Evolutionary conservation across 208 protist species (phyloP).

Genomic region (Plasmodiophora brassicae): DNA sequence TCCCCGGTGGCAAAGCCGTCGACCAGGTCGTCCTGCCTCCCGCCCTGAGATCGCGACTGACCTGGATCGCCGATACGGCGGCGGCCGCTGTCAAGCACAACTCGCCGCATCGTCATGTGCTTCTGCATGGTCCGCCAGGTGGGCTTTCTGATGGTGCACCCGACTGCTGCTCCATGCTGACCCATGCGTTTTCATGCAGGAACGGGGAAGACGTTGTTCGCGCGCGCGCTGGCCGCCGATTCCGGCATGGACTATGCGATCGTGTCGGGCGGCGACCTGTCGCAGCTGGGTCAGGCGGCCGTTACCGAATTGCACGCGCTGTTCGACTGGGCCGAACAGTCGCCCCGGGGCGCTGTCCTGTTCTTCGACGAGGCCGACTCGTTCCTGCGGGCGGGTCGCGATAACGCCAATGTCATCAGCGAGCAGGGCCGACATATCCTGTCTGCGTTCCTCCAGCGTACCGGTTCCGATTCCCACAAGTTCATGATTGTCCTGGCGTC

Average conservation of each 20-base stretch:
- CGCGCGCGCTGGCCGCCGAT: not conserved
- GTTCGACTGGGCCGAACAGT: slow-evolving; percentile 34
- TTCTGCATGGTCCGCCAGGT: not conserved
- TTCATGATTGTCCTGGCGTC: slow-evolving; percentile 41
- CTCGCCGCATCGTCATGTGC: not conserved
- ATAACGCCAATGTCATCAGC: not conserved
- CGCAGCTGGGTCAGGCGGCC: not conserved
- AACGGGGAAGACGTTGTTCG: slow-evolving; percentile 11
- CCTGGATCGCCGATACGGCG: not conserved
- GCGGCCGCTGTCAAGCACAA: not conserved
- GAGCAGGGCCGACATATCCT: slow-evolving; percentile 16
- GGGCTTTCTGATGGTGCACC: too few species aligned
- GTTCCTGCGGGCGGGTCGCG: slow-evolving; percentile 14
- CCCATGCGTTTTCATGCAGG: too few species aligned
- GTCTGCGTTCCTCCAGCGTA: not conserved
- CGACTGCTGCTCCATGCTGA: too few species aligned
- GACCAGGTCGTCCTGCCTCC: not conserved
- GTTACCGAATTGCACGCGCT: slow-evolving; percentile 36
- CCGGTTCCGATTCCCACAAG: not conserved
- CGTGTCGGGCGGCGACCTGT: not conserved
- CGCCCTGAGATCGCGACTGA: not conserved
- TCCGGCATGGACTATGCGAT: slow-evolving; percentile 36
- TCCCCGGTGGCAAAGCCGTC: not conserved
- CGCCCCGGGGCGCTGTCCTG: slow-evolving; percentile 24
- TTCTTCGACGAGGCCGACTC: slow-evolving; percentile 36